phyloP scores from a whole-genome alignment of 2,329 filamentous ascomycete species.

The Alternaria sp. region DNA sequence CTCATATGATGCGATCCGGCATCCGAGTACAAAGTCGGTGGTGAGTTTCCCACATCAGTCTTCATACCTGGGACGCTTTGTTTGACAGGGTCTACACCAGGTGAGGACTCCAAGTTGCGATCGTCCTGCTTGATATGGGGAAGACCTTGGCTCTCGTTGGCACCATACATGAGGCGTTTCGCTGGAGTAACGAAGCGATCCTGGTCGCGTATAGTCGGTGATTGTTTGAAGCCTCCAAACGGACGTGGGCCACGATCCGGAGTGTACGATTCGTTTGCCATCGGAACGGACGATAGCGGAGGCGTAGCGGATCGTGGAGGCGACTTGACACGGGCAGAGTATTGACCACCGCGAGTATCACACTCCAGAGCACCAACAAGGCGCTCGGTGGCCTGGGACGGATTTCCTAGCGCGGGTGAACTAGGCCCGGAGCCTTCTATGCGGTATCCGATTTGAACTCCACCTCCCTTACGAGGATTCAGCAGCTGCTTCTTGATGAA shows the following conservation, averaged over 20 bases:
- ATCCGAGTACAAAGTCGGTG: slow-evolving; percentile 49
- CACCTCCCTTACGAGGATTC: slow-evolving; percentile 52
- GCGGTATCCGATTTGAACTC: slow-evolving; percentile 36
- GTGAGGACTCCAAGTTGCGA: slow-evolving; percentile 41
- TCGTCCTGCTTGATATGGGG: slow-evolving; percentile 37
- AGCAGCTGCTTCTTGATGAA: slow-evolving; percentile 75
- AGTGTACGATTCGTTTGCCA: slow-evolving; percentile 62
- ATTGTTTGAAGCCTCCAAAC: slow-evolving; percentile 42
- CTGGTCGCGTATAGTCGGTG: slow-evolving; percentile 38
- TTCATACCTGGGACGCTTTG: slow-evolving; percentile 42
- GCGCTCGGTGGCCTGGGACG: slow-evolving; percentile 62
- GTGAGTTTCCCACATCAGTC: slow-evolving; percentile 46
- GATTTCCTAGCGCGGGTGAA: slow-evolving; percentile 62
- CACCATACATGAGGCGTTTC: slow-evolving; percentile 43
- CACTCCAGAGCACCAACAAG: slow-evolving; percentile 53
- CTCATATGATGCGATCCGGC: slow-evolving; percentile 41
- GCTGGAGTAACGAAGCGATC: slow-evolving; percentile 46
- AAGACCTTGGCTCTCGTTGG: slow-evolving; percentile 31
- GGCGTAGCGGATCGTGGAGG: slow-evolving; percentile 58
- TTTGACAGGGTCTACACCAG: slow-evolving; percentile 43
- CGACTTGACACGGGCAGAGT: slow-evolving; percentile 46
- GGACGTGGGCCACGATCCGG: slow-evolving; percentile 61
- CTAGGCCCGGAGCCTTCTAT: slow-evolving; percentile 73
- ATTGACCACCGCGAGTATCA: slow-evolving; percentile 23
- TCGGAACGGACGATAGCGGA: slow-evolving; percentile 57